Evolutionary conservation across 441 rosid species (phyloP), one percentile per base, ranked within the genome.

Genomic region (Eutrema salsugineum): DNA sequence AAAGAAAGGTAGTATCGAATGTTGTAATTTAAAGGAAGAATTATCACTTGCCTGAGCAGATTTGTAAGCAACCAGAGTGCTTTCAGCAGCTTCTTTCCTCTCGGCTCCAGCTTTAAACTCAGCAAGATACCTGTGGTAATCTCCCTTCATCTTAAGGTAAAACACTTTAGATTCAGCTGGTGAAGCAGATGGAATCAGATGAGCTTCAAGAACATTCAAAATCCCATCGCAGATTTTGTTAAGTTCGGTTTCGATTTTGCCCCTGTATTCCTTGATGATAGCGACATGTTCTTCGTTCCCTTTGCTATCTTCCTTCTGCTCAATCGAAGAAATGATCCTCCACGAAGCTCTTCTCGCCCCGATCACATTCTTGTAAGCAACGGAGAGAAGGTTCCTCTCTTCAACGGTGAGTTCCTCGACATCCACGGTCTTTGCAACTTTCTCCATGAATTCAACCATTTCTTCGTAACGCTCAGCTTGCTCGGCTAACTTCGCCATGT

Each of bases 401-500:
- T 91, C 97, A 46, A 91, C 91, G 0, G 90, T 82, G 28, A 91
- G 83, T 80, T 91, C 97, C 78, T 89, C 97, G 10, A 42, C 82
- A 70, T 89, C 95, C 9, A 77, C 91, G 0, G 88, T 82, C 82
- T 89, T 91, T 3, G 86, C 91, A 48, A 91, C 97, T 69, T 87
- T 91, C 82, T 91, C 97, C 97, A 91, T 91, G 50, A 87, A 87
- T 65, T 91, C 95, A 22, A 91, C 93, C 97, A 91, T 91, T 66
- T 91, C 97, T 73, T 91, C 97, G 2, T 91, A 91, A 2, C 95
- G 91, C 63, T 91, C 97, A 0, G 97, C 97, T 84, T 91, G 97
- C 61, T 91, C 97, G 1, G 95, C 93, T 83, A 91, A 22, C 82
- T 91, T 91, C 77, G 97, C 95, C 97, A 87, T 83, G 87, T 89